Evolutionary conservation across 2,329 filamentous ascomycete genomes (phyloP), one percentile per base, ranked within the genome.

Genomic region (Clonostachys solani): DNA sequence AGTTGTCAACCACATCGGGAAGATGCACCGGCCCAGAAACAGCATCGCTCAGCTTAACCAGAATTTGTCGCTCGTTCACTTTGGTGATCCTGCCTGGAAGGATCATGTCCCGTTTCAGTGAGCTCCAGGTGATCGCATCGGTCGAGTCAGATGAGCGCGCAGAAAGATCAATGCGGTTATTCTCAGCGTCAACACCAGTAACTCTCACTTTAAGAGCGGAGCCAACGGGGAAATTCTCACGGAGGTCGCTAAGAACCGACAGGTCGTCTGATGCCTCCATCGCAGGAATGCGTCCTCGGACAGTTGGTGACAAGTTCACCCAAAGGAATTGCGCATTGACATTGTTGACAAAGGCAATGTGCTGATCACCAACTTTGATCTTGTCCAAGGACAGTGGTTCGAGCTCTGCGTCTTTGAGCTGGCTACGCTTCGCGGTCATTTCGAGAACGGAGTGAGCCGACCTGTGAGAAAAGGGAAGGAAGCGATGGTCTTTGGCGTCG

Each of bases 341-440:
- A 60, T 96, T 97, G 74, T 97, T 99, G 61, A 99, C 82, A 60
- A 92, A 97, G 1, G 87, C 92, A 44, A 95, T 66, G 66, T 88
- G 83, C 3, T 78, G 80, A 16, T 86, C 84, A 16, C 87, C 91
- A 44, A 81, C 71, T 56, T 86, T 75, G 51, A 99, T 71, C 50
- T 88, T 81, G 23, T 89, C 83, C 33, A 96, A 71, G 8, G 83
- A 82, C 42, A 96, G 71, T 2, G 84, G 71, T 34, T 71, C 57
- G 7, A 62, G 52, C 12, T 66, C 64, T 17, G 66, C 65, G n/a
- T 61, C 62, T 46, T 83, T 75, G 38, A 84, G 64, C 49, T 87
- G 79, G 48, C 80, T 86, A 34, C 81, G 78, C 68, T 92, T 96
- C 5, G 87, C 81, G 5, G 92, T 94, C 45, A 97, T 78, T 64